Base-by-base conservation (phyloP, 305 asterid genomes). In the Withania somnifera region DNA sequence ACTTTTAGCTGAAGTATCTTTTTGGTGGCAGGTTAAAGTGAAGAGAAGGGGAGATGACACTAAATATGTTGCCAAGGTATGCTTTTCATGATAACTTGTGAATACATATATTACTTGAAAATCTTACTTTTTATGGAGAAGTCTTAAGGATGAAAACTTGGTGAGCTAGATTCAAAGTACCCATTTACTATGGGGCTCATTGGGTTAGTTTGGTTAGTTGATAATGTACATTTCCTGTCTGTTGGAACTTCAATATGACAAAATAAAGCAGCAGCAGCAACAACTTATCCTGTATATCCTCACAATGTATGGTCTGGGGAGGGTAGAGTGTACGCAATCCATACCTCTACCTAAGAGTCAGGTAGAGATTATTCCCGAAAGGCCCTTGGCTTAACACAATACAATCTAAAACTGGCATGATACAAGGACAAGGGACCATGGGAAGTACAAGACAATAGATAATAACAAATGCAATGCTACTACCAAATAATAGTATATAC, bases 1-100 rank as follows among this genome's bases (percentile, higher is more conserved):
- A 76, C n/a, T 51, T 76, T 69, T 82, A 79, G 80, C 28, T 57
- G 77, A 82, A 63, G 73, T 80, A 51, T 19, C 32, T 28, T 63
- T 84, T 80, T 83, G 78, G 63, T 84, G 86, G 85, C 91, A 94
- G 97, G 93, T 94, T 88, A 93, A 94, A 88, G 98, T 94, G 66
- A 94, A 94, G 88, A 89, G 93, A 88, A 87, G 97, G 89, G 98
- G 98, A 58, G 97, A 94, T 82, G 97, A 94, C 82, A 94, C 91
- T 78, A 94, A 94, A 83, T 94, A 92, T 88, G 95, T 89, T 86
- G 98, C 98, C 82, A 93, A 93, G 98, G 98, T 94, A 89, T 81
- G 82, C 80, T 85, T 85, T 73, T 45, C 60, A 56, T 11, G 77
- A 53, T 32, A 45, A 82, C 20, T 45, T 73, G 63, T 51, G 30